A percentile compares a stretch with the other conserved stretches of the same genome.
Evolutionary conservation across 176 grass and related monocot genomes (phyloP).

Genomic region (Zizania latifolia): DNA sequence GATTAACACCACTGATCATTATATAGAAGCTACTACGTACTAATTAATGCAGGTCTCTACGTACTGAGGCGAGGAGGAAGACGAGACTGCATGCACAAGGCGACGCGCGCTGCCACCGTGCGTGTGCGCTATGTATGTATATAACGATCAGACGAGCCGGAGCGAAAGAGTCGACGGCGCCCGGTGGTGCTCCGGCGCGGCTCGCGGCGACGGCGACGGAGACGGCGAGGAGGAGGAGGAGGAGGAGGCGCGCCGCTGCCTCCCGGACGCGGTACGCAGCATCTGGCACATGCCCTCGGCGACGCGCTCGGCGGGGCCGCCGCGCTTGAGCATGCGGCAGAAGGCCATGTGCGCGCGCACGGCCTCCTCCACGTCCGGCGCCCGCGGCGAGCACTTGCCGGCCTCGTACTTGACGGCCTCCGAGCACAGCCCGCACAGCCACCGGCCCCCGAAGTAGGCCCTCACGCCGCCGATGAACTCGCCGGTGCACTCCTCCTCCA

Average conservation of each 20-base stretch:
- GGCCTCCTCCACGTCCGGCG: slow-evolving; percentile 49
- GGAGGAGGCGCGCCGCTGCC: not conserved
- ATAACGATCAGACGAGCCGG: not conserved
- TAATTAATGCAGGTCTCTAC: not conserved
- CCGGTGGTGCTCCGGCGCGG: slow-evolving; percentile 8
- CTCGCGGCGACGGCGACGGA: slow-evolving; percentile 3
- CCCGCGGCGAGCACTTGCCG: slow-evolving; percentile 3
- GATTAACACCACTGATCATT: not conserved
- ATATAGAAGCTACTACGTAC: not conserved
- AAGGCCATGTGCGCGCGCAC: slow-evolving; percentile 68
- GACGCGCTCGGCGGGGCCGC: slow-evolving; percentile 53
- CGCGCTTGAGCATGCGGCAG: slow-evolving; percentile 49
- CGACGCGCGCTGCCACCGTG: too few relatives aligned
- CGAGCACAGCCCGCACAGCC: slow-evolving; percentile 76
- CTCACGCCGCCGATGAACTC: slow-evolving; percentile 55
- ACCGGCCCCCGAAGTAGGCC: slow-evolving; percentile 48
- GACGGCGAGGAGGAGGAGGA: not conserved
- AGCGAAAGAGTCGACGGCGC: not conserved
- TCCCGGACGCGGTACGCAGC: slow-evolving; percentile 47
- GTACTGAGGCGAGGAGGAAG: not conserved
- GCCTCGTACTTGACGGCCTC: slow-evolving; percentile 73
- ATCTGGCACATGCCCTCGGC: slow-evolving; percentile 81
- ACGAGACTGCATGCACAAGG: not conserved
- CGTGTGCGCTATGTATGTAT: too few relatives aligned
- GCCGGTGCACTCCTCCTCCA: slow-evolving; percentile 77